Evolutionary conservation across 495 filamentous ascomycete genomes (phyloP).

Genomic region (Letharia columbiana): DNA sequence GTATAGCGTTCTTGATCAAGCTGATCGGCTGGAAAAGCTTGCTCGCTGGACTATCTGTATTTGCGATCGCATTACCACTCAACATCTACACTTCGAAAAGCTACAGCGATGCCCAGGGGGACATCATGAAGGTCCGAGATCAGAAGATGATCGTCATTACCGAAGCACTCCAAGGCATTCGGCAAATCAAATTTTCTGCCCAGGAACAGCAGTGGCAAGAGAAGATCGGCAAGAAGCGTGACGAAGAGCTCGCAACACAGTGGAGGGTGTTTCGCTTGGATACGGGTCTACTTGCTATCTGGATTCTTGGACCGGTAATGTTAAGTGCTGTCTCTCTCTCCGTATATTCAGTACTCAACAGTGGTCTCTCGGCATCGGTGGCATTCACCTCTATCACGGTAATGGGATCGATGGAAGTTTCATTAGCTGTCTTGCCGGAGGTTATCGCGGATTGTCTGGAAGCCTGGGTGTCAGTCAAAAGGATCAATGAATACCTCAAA

Average conservation of each 20-base stretch:
- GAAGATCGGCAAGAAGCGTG: constrained; percentile 58
- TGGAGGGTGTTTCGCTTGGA: constrained; percentile 59
- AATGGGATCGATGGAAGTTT: constrained; percentile 62
- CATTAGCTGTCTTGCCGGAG: constrained; percentile 63
- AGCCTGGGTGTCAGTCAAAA: constrained; percentile 61
- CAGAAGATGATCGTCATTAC: constrained; percentile 69
- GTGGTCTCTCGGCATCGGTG: constrained; percentile 58
- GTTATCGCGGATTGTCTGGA: constrained; percentile 57
- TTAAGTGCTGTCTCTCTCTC: constrained; percentile 64
- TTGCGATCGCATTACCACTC: constrained; percentile 55
- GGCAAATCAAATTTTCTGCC: constrained; percentile 84
- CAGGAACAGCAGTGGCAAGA: constrained; percentile 71
- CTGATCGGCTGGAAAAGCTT: constrained; percentile 69
- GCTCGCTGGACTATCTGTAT: constrained; percentile 56
- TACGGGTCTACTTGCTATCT: constrained; percentile 47
- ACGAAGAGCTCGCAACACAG: constrained; percentile 54
- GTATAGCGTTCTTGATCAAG: constrained; percentile 53
- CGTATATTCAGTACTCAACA: constrained; percentile 55
- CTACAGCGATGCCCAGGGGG: constrained; percentile 57
- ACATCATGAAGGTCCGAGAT: constrained; percentile 72
- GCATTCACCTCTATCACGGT: constrained; percentile 75
- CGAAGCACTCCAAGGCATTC: constrained; percentile 73
- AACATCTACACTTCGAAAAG: constrained; percentile 61
- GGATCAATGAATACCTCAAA: constrained; percentile 64
- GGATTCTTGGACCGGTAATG: constrained; percentile 67